These are phyloP conservation scores for bread wheat (Triticum aestivum) DNA, from an alignment of 176 grass and related monocot genomes.

Conservation along the genomic window IWGSC_CS_RefSeq_v2.1 NC_057810.1:202847215-202847714, in stretches of 20 bases:
- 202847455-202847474: background rate
- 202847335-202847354: background rate
- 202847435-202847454: background rate
- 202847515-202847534: background rate
- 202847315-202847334: background rate
- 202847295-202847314: background rate
- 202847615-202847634: conserved; percentile 76
- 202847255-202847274: background rate
- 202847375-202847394: background rate
- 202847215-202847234: background rate
- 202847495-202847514: background rate
- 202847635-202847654: conserved; percentile 69
- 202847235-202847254: background rate
- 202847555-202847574: background rate
- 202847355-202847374: background rate
- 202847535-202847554: background rate
- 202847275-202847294: background rate
- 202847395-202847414: background rate
- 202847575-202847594: background rate
- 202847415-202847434: background rate
- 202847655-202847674: conserved; percentile 38
- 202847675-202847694: conserved; percentile 41
- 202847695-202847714: conserved; percentile 34
- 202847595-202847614: no score
- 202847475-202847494: background rate